Evolutionary conservation across 2,329 filamentous ascomycete genomes (phyloP).

Genomic region (Emmonsiellopsis sp.): DNA sequence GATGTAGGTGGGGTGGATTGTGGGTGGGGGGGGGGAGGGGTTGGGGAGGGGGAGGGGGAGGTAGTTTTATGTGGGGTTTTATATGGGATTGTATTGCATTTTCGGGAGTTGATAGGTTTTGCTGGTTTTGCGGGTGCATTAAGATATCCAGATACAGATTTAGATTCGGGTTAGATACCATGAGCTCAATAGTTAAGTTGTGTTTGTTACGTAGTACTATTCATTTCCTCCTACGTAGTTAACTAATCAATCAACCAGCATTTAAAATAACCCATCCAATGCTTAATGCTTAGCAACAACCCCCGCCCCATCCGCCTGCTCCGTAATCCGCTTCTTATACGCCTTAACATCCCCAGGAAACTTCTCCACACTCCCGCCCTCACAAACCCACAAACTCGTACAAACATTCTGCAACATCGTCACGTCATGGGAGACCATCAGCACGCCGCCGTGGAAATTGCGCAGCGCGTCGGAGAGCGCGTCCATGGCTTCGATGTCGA

Average conservation of each 20-base stretch:
- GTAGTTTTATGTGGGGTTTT: neutral
- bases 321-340: constrained; percentile 93
- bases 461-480: constrained; percentile 75
- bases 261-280: no score
- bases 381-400: constrained; percentile 91
- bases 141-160: no score
- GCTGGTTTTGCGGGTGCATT: no score
- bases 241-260: no score
- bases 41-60: constrained; percentile 55
- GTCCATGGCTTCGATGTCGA: constrained; percentile 99
- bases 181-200: no score
- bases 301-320: constrained; percentile 78
- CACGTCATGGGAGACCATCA: constrained; percentile 99
- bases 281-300: constrained; percentile 46
- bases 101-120: no score
- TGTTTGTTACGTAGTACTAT: neutral
- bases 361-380: constrained; percentile 86
- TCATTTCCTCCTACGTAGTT: neutral
- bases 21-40: constrained; percentile 56
- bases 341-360: constrained; percentile 91
- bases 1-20: constrained; percentile 62
- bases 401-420: constrained; percentile 98
- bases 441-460: constrained; percentile 83
- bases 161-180: no score
- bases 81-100: no score